Base-by-base conservation (phyloP, 192 early-diverging fungal genomes). In the Linnemannia exigua region DNA sequence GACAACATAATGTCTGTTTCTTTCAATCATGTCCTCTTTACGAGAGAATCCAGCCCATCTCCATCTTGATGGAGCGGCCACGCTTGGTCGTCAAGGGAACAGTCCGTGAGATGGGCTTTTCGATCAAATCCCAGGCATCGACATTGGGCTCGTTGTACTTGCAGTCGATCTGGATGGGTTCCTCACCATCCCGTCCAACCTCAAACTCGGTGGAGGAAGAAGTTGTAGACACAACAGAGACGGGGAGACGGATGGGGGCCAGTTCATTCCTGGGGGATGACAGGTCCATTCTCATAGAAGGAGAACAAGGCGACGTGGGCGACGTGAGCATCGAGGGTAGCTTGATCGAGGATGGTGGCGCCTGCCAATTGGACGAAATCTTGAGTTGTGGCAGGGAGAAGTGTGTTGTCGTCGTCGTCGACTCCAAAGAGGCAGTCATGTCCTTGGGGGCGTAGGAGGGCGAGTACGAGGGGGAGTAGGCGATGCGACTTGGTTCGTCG, bases 141-240 rank as follows among this genome's bases (percentile, higher is more conserved):
- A 86, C 78, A 41, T 86, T 80, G 1, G 84, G 84, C 63, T 86
- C 84, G 54, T 86, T 86, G 75, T 86, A 86, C 50, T 86, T 86
- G 78, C 84, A 86, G 70, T 79, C 78, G 51, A 85, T 85, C 58
- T 85, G 67, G 22, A 86, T 35, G 1, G 84, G 77, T 63, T 79
- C 70, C 15, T 80, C 79, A 16, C 54, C 83, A 68, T 86, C 84
- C 15, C 77, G 74, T 33, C 75, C 84, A 12, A 86, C 84, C 74
- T 79, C 63, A 74, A 68, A 76, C 58, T 28, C 12, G 35, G 36
- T 74, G 12, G 68, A 51, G 5, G 38, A 7, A 28, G 66, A 20
- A 6, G 70, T 36, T 2, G 69, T 47, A 28, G 51, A 52, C 33
- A 37, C 38, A 15, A 31, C 14, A 35, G 72, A 38, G 2, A 12